phyloP scores from a whole-genome alignment of 2,329 filamentous ascomycete genomes.

The Drechslerella coelobrocha region DNA sequence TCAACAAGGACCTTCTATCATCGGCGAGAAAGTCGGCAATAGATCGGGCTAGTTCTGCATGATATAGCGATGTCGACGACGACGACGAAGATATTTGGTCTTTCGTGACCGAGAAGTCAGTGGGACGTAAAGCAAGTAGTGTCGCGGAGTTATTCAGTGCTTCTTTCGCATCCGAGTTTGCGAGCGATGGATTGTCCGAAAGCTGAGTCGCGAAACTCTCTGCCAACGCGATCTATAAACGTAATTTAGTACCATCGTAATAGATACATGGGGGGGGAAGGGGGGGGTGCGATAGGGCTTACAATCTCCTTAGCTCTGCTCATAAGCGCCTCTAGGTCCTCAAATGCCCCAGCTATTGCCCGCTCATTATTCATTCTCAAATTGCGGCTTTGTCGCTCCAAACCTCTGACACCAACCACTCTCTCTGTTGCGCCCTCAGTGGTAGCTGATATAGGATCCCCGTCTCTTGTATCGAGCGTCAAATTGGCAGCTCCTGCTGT shows the following conservation, averaged over 20 bases:
- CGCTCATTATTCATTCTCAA: conserved; percentile 90
- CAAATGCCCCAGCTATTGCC: conserved; percentile 91
- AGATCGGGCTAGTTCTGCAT: conserved; percentile 84
- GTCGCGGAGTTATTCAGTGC: conserved; percentile 81
- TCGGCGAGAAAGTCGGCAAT: conserved; percentile 89
- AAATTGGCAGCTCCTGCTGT: conserved; percentile 37
- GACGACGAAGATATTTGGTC: conserved; percentile 52
- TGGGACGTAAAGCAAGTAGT: conserved; percentile 64
- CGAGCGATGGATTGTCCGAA: conserved; percentile 54
- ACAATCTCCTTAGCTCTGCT: conserved; percentile 92
- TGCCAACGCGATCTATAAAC: conserved; percentile 35
- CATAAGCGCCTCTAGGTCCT: conserved; percentile 96
- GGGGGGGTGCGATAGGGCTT: conserved; percentile 1
- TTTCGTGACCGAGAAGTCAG: conserved; percentile 52
- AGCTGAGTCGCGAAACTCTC: conserved; percentile 46
- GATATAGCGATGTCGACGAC: conserved; percentile 70
- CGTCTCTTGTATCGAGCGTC: conserved; percentile 52
- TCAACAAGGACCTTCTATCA: conserved; percentile 77
- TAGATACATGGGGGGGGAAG: too few relatives aligned
- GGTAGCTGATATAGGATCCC: conserved; percentile 51
- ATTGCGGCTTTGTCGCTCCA: conserved; percentile 84
- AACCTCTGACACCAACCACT: conserved; percentile 85
- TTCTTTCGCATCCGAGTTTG: conserved; percentile 72
- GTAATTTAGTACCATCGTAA: too few relatives aligned
- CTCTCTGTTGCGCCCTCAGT: conserved; percentile 58